Evolutionary conservation across 805 yeast species (phyloP), one percentile per base, ranked within the genome.

Genomic region (Candida hungchunana): DNA sequence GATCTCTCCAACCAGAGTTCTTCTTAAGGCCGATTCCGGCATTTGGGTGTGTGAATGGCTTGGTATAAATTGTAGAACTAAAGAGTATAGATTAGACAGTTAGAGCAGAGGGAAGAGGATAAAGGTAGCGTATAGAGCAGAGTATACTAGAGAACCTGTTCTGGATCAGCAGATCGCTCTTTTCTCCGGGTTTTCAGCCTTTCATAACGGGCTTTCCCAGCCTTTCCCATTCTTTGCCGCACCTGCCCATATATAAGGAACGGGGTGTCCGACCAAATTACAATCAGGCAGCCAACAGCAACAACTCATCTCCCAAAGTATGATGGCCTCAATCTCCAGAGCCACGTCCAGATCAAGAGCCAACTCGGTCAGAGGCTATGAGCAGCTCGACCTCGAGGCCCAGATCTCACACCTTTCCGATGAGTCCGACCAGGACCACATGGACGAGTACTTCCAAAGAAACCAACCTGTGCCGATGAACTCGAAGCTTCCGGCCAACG

Each of bases 361-460:
- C 11, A 18, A 18, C 20, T 37, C 40, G 4, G 24, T 26, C 4
- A 15, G 29, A 14, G 42, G 42, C 7, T 39, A 39, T 33, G 42
- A 38, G 29, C 37, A 33, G 27, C 38, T 33, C 13, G 48, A 42
- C 19, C 42, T 44, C 20, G 49, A 42, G 18, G 49, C 49, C 6
- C 49, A 45, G 34, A 42, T 45, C 21, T 45, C 49, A 8, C 46
- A 42, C 17, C 36, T 45, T 16, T 25, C 35, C 5, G 46, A 42
- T 27, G 49, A 45, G 24, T 42, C 46, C 7, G 37, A 38, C 13
- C 18, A 26, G 7, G 34, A 27, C 11, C 38, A 38, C 24, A 17
- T 31, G 23, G 42, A 40, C 18, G 43, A 36, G 20, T 38, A 43
- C 31, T 35, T 22, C 34, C 42, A 35, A 20, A 32, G 38, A 23